phyloP scores from a whole-genome alignment of 2,329 filamentous ascomycete genomes.

The Simplicillium sp. region DNA sequence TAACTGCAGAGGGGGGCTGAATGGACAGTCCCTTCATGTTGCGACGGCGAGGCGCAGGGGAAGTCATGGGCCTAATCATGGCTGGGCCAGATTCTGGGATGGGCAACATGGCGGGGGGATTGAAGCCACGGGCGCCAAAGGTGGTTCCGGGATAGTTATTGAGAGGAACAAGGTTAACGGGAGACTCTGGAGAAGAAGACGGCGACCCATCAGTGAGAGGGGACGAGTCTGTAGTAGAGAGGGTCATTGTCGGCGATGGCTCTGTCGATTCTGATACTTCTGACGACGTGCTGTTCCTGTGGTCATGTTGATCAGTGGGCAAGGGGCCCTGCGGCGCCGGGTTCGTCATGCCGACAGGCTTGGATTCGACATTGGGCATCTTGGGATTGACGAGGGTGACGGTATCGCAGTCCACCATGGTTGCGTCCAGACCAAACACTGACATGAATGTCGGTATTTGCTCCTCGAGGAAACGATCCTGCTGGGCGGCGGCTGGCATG shows the following conservation, averaged over 20 bases:
- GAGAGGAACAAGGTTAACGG: slow-evolving; percentile 62
- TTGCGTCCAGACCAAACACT: slow-evolving; percentile 55
- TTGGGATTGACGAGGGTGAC: slow-evolving; percentile 46
- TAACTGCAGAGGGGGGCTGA: slow-evolving; percentile 47
- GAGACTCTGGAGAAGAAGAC: slow-evolving; percentile 86
- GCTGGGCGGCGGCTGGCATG: slow-evolving; percentile 54
- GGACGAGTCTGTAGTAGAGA: slow-evolving; percentile 86
- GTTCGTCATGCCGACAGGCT: slow-evolving; percentile 26
- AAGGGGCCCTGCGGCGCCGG: slow-evolving; percentile 26
- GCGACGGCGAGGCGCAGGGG: slow-evolving; percentile 62
- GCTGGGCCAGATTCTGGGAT: slow-evolving; percentile 28
- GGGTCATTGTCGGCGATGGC: slow-evolving; percentile 88
- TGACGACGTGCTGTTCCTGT: slow-evolving; percentile 69
- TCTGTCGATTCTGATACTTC: slow-evolving; percentile 77
- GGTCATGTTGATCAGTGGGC: slow-evolving; percentile 50
- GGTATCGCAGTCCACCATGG: slow-evolving; percentile 41
- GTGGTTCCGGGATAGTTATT: slow-evolving; percentile 57
- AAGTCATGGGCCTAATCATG: slow-evolving; percentile 53
- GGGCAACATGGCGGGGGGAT: slow-evolving; percentile 21
- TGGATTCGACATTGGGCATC: slow-evolving; percentile 36
- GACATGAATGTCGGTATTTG: slow-evolving; percentile 71
- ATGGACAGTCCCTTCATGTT: slow-evolving; percentile 82
- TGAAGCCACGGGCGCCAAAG: slow-evolving; percentile 29
- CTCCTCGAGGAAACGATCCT: slow-evolving; percentile 51
- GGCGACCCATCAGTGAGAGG: slow-evolving; percentile 85